A percentile compares a stretch with the other conserved stretches of the same genome.
Evolutionary conservation across 768 basidiomycete genomes (phyloP).

Genomic region (Pisolithus microcarpus): DNA sequence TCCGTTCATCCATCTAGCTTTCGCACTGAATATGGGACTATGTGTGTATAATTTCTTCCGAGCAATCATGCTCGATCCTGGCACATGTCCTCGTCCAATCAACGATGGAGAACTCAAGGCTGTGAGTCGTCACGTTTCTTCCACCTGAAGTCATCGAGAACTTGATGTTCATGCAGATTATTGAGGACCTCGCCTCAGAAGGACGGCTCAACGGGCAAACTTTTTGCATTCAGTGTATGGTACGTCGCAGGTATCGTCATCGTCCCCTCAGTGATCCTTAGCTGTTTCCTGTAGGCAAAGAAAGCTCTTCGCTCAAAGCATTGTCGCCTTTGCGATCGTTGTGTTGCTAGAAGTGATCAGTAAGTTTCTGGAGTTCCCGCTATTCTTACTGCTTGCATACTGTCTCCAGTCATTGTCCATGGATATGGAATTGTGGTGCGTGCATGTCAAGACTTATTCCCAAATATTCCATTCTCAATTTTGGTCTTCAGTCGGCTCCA

Average conservation of each 20-base stretch:
- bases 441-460: slow-evolving; percentile 2
- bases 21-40: slow-evolving; percentile 59
- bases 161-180: slow-evolving; percentile 43
- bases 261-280: not conserved
- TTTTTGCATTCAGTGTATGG: slow-evolving; percentile 96
- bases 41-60: slow-evolving; percentile 91
- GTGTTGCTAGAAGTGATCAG: slow-evolving; percentile 91
- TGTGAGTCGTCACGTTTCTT: slow-evolving; percentile 37
- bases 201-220: slow-evolving; percentile 91
- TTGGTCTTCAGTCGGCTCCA: slow-evolving; percentile 60
- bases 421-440: slow-evolving; percentile 98
- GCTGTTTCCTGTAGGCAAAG: slow-evolving; percentile 44
- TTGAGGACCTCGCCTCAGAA: slow-evolving; percentile 85
- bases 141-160: not conserved
- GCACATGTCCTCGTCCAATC: slow-evolving; percentile 71
- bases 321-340: slow-evolving; percentile 86
- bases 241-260: slow-evolving; percentile 22
- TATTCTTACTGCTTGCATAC: slow-evolving; percentile 1
- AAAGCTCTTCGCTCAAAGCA: slow-evolving; percentile 94
- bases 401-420: slow-evolving; percentile 79
- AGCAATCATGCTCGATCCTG: slow-evolving; percentile 82
- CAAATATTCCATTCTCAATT: slow-evolving; percentile 2
- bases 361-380: slow-evolving; percentile 33
- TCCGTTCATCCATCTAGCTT: slow-evolving; percentile 67
- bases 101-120: slow-evolving; percentile 84